Evolutionary conservation across 179 eudicot species (phyloP).

Genomic region (Sideroxylon spinosum): DNA sequence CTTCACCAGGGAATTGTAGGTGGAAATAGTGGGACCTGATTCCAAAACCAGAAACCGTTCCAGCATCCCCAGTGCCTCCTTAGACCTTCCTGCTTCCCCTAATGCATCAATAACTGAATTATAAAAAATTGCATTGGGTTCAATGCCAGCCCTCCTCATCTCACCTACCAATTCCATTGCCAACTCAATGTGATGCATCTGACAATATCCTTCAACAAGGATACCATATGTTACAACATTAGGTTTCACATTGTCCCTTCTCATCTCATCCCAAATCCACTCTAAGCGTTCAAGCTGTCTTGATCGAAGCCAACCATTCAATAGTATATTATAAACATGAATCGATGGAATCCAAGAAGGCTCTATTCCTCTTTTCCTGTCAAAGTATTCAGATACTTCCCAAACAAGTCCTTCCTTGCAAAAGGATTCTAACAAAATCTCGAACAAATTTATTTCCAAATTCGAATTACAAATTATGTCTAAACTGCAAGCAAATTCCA

Average conservation of each 20-base stretch:
- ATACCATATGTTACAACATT: conserved; percentile 58
- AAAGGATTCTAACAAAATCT: conserved; percentile 51
- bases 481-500: conserved; percentile 40
- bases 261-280: conserved; percentile 50
- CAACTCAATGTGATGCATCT: conserved; percentile 45
- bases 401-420: conserved; percentile 64
- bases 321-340: conserved; percentile 48
- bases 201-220: conserved; percentile 62
- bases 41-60: conserved; percentile 61
- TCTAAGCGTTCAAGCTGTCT: conserved; percentile 41
- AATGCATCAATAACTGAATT: conserved; percentile 57
- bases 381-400: conserved; percentile 45
- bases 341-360: conserved; percentile 46
- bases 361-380: conserved; percentile 30
- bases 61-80: conserved; percentile 68
- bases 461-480: conserved; percentile 21
- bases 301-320: conserved; percentile 59
- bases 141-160: conserved; percentile 48
- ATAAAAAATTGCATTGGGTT: conserved; percentile 51
- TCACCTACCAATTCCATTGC: conserved; percentile 57
- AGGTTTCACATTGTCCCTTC: conserved; percentile 35
- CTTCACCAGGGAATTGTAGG: conserved; percentile 64
- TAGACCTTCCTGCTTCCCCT: conserved; percentile 55
- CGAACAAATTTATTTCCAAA: conserved; percentile 35
- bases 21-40: conserved; percentile 55